These are phyloP conservation scores for Amylostereum areolatum DNA, from an alignment of 1,284 basidiomycete species.

Conservation along the genomic window DNA sequence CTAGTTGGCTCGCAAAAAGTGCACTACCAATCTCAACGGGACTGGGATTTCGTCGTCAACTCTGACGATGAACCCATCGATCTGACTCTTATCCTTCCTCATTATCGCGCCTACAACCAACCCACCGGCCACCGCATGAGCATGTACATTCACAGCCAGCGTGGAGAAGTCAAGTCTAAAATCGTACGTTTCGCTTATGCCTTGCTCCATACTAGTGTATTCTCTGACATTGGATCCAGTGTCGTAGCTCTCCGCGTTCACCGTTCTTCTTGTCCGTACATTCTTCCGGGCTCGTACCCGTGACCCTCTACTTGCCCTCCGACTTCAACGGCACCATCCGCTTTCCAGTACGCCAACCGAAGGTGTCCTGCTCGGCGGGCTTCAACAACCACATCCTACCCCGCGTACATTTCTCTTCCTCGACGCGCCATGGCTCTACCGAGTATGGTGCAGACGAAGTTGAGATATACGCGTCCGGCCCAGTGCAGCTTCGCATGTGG, in stretches of 20 bases:
- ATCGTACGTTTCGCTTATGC: conserved; percentile 42
- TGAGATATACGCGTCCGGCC: conserved; percentile 50
- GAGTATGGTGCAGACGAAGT: conserved; percentile 47
- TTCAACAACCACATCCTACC: conserved; percentile 64
- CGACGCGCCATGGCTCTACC: conserved; percentile 28
- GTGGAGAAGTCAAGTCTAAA: conserved; percentile 57
- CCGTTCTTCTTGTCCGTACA: conserved; percentile 63
- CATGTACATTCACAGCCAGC: conserved; percentile 54
- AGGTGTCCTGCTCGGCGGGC: conserved; percentile 57
- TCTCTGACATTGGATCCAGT: conserved; percentile 32
- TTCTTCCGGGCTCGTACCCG: conserved; percentile 47
- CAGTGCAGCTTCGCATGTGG: conserved; percentile 71
- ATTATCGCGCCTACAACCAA: conserved; percentile 68
- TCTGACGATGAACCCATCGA: conserved; percentile 47
- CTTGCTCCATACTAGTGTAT: conserved; percentile 4
- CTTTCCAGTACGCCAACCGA: conserved; percentile 34
- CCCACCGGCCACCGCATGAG: conserved; percentile 62
- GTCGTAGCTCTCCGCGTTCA: conserved; percentile 54
- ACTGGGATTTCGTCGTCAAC: conserved; percentile 62
- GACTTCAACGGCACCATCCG: conserved; percentile 68
- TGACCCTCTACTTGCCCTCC: conserved; percentile 69
- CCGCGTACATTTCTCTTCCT: conserved; percentile 51
- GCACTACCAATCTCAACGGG: conserved; percentile 44
- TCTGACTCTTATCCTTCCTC: conserved; percentile 61
- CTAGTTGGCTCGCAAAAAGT: conserved; percentile 46